These are phyloP conservation scores for Russula dissimulans DNA, from an alignment of 768 basidiomycete species.

Conservation along the genomic window DNA sequence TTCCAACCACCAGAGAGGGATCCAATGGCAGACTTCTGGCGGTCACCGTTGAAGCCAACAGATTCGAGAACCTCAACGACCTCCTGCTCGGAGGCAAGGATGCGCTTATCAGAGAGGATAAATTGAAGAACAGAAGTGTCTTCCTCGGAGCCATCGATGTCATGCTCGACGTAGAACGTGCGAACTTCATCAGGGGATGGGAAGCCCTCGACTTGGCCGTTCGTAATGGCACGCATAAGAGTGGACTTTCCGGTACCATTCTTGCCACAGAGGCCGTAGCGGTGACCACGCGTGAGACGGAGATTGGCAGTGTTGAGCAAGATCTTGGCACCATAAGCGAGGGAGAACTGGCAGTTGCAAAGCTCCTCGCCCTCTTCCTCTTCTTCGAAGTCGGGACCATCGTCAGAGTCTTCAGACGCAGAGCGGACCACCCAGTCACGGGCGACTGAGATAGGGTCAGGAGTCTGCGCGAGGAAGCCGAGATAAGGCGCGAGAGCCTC, in stretches of 20 bases:
- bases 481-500: conserved; percentile 72
- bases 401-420: conserved; percentile 66
- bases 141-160: conserved; percentile 92
- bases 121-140: conserved; percentile 86
- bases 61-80: conserved; percentile 73
- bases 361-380: conserved; percentile 98
- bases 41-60: conserved; percentile 85
- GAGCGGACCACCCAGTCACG: conserved; percentile 88
- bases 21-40: conserved; percentile 80
- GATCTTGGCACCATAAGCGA: conserved; percentile 98
- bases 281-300: conserved; percentile 96
- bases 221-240: conserved; percentile 88
- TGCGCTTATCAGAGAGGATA: conserved; percentile 77
- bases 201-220: conserved; percentile 97
- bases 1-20: conserved; percentile 98
- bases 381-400: conserved; percentile 63
- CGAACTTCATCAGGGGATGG: conserved; percentile 95
- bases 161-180: conserved; percentile 99
- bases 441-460: conserved; percentile 57
- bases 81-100: conserved; percentile 61
- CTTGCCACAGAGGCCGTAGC: conserved; percentile 97
- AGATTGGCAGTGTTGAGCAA: conserved; percentile 92
- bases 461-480: conserved; percentile 50
- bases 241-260: conserved; percentile 98
- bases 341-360: conserved; percentile 98